These are phyloP conservation scores for Sicyos baderoa DNA, from an alignment of 306 rosid species.

Conservation along the genomic window DNA sequence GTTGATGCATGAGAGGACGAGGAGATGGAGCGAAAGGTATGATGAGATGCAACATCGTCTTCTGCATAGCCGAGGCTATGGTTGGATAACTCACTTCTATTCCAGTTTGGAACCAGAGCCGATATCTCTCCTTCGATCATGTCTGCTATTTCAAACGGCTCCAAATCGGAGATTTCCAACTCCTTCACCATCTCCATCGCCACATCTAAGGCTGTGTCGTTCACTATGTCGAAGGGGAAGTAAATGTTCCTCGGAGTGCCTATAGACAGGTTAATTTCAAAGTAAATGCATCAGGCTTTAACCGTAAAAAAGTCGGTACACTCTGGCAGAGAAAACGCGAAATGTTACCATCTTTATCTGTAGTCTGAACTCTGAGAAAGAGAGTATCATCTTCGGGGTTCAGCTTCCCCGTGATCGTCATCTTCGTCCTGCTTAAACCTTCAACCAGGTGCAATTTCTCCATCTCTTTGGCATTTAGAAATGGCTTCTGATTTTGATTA, in stretches of 20 bases:
- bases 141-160: slow-evolving; percentile 68
- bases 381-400: slow-evolving; percentile 63
- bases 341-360: slow-evolving; percentile 54
- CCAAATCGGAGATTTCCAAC: slow-evolving; percentile 74
- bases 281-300: background rate
- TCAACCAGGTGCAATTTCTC: slow-evolving; percentile 37
- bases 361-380: slow-evolving; percentile 67
- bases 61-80: slow-evolving; percentile 36
- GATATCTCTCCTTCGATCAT: slow-evolving; percentile 80
- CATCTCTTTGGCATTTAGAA: slow-evolving; percentile 55
- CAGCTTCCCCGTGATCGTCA: slow-evolving; percentile 84
- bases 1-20: slow-evolving; percentile 53
- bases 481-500: slow-evolving; percentile 45
- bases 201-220: slow-evolving; percentile 69
- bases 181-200: slow-evolving; percentile 90
- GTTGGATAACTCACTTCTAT: slow-evolving; percentile 26
- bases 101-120: slow-evolving; percentile 49
- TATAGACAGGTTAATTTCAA: slow-evolving; percentile 20
- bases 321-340: background rate
- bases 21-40: slow-evolving; percentile 37
- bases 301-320: background rate
- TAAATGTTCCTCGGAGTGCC: slow-evolving; percentile 63
- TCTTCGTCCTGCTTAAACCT: slow-evolving; percentile 38
- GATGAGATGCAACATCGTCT: slow-evolving; percentile 32
- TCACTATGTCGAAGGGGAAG: slow-evolving; percentile 65